Evolutionary conservation across 805 yeast genomes (phyloP).

Genomic region (Cyberlindnera misumaiensis): DNA sequence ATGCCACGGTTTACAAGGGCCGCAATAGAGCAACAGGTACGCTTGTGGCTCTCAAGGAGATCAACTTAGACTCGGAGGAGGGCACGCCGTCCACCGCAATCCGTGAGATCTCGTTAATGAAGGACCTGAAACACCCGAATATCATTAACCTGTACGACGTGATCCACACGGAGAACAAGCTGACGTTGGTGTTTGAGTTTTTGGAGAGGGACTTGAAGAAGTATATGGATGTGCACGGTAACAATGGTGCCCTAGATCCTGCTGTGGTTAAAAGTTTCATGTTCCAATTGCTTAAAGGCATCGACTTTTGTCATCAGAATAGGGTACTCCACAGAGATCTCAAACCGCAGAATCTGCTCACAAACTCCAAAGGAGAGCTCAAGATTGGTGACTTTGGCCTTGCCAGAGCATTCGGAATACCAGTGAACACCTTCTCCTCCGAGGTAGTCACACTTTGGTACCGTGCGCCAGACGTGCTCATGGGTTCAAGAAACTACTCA

Average conservation of each 20-base stretch:
- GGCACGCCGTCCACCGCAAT: constrained; percentile 99
- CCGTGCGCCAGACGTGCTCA: constrained; percentile 92
- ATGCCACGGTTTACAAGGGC: constrained; percentile 97
- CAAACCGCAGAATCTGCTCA: constrained; percentile 91
- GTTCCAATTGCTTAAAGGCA: constrained; percentile 89
- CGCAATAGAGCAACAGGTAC: constrained; percentile 81
- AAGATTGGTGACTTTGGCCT: constrained; percentile 95
- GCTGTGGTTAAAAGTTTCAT: constrained; percentile 82
- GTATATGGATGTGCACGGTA: constrained; percentile 86
- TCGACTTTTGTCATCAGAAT: constrained; percentile 59
- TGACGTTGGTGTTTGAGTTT: constrained; percentile 87
- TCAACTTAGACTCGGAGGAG: constrained; percentile 86
- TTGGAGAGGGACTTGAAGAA: constrained; percentile 91
- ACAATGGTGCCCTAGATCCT: constrained; percentile 85
- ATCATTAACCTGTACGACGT: constrained; percentile 91
- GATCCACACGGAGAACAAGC: constrained; percentile 92
- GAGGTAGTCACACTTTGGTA: constrained; percentile 98
- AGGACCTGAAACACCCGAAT: constrained; percentile 89
- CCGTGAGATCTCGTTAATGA: constrained; percentile 91
- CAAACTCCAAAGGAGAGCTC: constrained; percentile 82
- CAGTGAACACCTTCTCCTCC: constrained; percentile 93
- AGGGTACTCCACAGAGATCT: constrained; percentile 68
- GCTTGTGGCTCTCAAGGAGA: constrained; percentile 91
- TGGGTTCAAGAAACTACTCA: constrained; percentile 92
- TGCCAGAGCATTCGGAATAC: constrained; percentile 97